Evolutionary conservation across 2,329 filamentous ascomycete genomes (phyloP), one percentile per base, ranked within the genome.

Genomic region (Aspergillus bombycis): DNA sequence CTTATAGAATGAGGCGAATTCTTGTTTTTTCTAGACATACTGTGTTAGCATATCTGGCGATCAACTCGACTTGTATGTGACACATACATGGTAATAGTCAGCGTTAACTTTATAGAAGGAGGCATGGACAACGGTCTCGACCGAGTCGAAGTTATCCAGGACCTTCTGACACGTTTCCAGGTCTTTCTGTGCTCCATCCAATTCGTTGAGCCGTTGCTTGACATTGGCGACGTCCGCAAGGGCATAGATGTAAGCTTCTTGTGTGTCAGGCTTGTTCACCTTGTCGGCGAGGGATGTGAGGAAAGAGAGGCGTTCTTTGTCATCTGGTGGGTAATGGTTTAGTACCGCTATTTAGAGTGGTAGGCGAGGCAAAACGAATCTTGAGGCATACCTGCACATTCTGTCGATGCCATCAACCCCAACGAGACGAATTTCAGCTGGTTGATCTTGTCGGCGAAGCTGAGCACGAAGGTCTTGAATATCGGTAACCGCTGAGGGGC

Each of bases 361-460:
- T 30, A 56, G 28, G 6, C 32, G 41, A 55, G 52, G 48, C 1
- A 4, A 34, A 60, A 21, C 32, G 26, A 16, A 16, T 38, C 26
- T 10, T 6, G 11, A 38, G 23, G 32, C 60, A 7, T 21, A 74
- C 74, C 73, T 75, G 72, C 67, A 80, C 91, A 96, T 82, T 96
- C 90, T 73, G 90, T 88, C 59, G 93, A 93, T 53, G 95, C 92
- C 80, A 91, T 92, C 76, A 98, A 82, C 19, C 93, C 95, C 70
- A 99, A 83, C 69, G 92, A 90, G 70, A 99, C 95, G 70, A 98
- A 90, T 86, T 97, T 97, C 67, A 99, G 85, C 83, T 98, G 94
- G 82, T 98, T 99, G 85, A 99, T 97, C 86, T 96, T 97, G 78
- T 97, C 94, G 69, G 94, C 93, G 77, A 99, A 99, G 80, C 91